phyloP scores from a whole-genome alignment of 768 basidiomycete species.

The Suillus sp. region DNA sequence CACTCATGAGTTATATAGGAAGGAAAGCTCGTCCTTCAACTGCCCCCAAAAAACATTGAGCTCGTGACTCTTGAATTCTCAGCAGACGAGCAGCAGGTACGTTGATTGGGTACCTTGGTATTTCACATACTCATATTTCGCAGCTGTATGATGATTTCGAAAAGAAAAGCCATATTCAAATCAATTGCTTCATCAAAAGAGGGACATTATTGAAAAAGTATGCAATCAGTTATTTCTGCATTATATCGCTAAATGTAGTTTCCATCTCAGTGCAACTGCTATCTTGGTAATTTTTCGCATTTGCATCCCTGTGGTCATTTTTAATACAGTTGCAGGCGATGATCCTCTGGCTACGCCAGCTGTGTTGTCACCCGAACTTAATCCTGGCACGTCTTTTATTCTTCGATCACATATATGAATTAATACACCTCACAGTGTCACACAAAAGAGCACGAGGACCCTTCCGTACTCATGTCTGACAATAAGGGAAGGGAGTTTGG shows the following conservation, averaged over 20 bases:
- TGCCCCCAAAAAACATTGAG: conserved; percentile 62
- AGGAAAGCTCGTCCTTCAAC: conserved; percentile 66
- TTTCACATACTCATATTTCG: neutral
- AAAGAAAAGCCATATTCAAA: conserved; percentile 50
- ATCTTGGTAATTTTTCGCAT: conserved; percentile 5
- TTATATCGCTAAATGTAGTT: conserved; percentile 6
- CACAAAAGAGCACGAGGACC: conserved; percentile 51
- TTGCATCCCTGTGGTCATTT: conserved; percentile 41
- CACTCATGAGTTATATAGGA: conserved; percentile 37
- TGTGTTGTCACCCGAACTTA: conserved; percentile 73
- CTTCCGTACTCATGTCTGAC: conserved; percentile 47
- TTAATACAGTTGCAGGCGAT: conserved; percentile 47
- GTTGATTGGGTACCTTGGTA: conserved; percentile 14
- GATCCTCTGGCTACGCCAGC: conserved; percentile 74
- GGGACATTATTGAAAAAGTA: conserved; percentile 75
- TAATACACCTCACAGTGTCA: conserved; percentile 34
- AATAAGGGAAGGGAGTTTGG: conserved; percentile 57
- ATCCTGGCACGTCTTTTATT: conserved; percentile 50
- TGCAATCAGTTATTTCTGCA: conserved; percentile 24
- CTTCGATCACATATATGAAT: neutral
- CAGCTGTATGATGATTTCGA: conserved; percentile 64
- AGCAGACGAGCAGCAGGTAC: conserved; percentile 62
- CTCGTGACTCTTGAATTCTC: conserved; percentile 64
- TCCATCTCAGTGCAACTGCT: neutral
- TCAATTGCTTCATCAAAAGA: conserved; percentile 62